Percentiles rank a stretch among this genome's conserved stretches.
These are phyloP conservation scores for Aspergillus sp. DNA, from an alignment of 2,329 filamentous ascomycete genomes.

Conservation along the genomic window DNA sequence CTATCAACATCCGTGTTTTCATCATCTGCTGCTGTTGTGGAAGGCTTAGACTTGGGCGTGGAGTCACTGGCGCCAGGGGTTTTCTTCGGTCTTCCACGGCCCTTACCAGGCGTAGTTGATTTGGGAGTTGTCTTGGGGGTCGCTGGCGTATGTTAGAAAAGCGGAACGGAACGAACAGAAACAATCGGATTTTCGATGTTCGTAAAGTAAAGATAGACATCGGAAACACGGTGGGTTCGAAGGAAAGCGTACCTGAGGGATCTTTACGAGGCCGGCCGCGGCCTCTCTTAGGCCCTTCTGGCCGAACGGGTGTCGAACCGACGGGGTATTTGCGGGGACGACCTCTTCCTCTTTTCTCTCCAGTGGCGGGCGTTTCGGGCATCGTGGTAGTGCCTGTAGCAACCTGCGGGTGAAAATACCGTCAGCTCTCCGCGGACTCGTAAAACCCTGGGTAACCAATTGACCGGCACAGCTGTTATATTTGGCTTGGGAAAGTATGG, in stretches of 20 bases:
- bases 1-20: constrained; percentile 19
- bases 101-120: constrained; percentile 19
- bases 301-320: constrained; percentile 21
- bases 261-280: constrained; percentile 34
- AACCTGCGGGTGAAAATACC: constrained; percentile 9
- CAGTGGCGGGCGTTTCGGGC: constrained; percentile 20
- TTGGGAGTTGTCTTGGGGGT: constrained; percentile 12
- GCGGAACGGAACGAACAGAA: background rate
- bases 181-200: background rate
- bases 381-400: constrained; percentile 3
- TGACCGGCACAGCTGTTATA: background rate
- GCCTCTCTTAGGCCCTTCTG: constrained; percentile 32
- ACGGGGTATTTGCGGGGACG: constrained; percentile 35
- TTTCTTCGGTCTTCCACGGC: constrained; percentile 27
- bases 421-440: constrained; percentile 2
- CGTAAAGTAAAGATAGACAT: background rate
- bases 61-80: constrained; percentile 14
- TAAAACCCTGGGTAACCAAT: background rate
- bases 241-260: constrained; percentile 12
- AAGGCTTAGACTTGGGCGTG: constrained; percentile 18
- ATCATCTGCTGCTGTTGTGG: constrained; percentile 7
- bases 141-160: constrained; percentile 9
- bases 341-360: constrained; percentile 34
- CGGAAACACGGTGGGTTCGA: background rate
- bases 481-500: background rate